A percentile compares a stretch with the other conserved stretches of the same genome.
Conservation (phyloP, 306 rosid genomes). For the Geum urbanum region DNA sequence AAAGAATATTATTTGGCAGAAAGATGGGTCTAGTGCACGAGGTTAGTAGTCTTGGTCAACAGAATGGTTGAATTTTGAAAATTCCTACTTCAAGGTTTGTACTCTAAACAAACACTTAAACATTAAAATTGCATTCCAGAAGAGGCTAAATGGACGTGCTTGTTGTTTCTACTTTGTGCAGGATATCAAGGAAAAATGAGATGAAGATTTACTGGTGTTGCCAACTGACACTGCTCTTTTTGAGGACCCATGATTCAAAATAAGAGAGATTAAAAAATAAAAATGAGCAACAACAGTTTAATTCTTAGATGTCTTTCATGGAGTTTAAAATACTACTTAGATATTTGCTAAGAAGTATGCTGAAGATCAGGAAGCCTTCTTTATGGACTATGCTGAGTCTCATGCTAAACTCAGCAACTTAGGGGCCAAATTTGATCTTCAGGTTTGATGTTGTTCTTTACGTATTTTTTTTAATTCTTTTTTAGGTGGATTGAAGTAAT, state of each 20-base stretch:
- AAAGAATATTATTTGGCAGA: constrained; percentile 27
- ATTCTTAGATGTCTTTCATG: not conserved
- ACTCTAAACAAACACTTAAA: constrained; percentile 12
- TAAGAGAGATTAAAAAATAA: constrained; percentile 28
- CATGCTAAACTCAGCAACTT: constrained; percentile 93
- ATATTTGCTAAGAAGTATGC: constrained; percentile 89
- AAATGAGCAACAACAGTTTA: not conserved
- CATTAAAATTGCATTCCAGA: not conserved
- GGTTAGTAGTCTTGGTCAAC: constrained; percentile 98
- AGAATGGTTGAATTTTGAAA: constrained; percentile 39
- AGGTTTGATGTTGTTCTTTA: constrained; percentile 47
- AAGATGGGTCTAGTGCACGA: constrained; percentile 94
- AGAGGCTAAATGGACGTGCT: constrained; percentile 17
- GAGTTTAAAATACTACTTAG: constrained; percentile 35
- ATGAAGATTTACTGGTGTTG: constrained; percentile 81
- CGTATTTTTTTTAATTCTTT: constrained; percentile 2
- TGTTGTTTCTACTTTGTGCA: constrained; percentile 32
- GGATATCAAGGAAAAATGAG: constrained; percentile 87
- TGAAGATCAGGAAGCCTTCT: constrained; percentile 81
- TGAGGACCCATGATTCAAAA: constrained; percentile 92
- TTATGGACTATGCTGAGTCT: constrained; percentile 96
- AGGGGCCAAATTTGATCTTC: constrained; percentile 94
- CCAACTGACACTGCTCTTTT: constrained; percentile 94
- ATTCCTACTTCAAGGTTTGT: constrained; percentile 40
- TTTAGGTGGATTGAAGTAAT: not conserved